Evolutionary conservation across 2,329 filamentous ascomycete species (phyloP), one percentile per base, ranked within the genome.

Genomic region (Verticillium alfalfae): DNA sequence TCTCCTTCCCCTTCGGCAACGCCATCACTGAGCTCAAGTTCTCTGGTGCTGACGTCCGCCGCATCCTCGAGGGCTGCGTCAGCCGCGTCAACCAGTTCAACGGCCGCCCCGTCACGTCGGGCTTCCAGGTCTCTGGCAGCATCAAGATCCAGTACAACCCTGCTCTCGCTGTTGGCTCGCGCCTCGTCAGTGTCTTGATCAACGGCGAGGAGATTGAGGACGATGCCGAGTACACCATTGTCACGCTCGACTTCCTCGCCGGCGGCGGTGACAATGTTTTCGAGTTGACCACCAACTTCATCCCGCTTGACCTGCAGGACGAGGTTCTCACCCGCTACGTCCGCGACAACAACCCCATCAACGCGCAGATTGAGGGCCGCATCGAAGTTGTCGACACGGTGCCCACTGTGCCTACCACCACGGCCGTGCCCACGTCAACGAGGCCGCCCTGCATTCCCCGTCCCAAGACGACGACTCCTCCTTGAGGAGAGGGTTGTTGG

Each of bases 1-100:
- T 84, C 0, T 80, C 84, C 0, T 89, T 89, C 72, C 87, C 87
- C 45, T 89, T 89, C 65, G 83, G 84, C 60, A 89, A 89, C 71
- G 78, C 85, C 55, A 78, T 89, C 22, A 85, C 87, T 9, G 84
- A 88, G 67, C 72, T 88, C 16, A 73, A 70, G 0, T 78, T 84
- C 64, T 75, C 75, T 0, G 87, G 87, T 18, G 73, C 79, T 9
- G 77, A 83, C 54, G 69, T 89, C 5, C 84, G 83, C 79, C 75
- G 79, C 52, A 76, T 84, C 5, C 76, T 90, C 37, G 85, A 89
- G 68, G 87, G 86, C 5, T 79, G 83, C 62, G 78, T 88, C 3
- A 79, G 81, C 5, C 74, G 73, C 31, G 72, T 84, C 52, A 88
- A 83, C 73, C 78, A 84, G 65, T 78, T 77, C 67, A 88, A 85